Percentiles rank a stretch among this genome's conserved stretches.
These are phyloP conservation scores for Fusarium robinianum DNA, from an alignment of 2,329 filamentous ascomycete genomes.

Conservation along the genomic window DNA sequence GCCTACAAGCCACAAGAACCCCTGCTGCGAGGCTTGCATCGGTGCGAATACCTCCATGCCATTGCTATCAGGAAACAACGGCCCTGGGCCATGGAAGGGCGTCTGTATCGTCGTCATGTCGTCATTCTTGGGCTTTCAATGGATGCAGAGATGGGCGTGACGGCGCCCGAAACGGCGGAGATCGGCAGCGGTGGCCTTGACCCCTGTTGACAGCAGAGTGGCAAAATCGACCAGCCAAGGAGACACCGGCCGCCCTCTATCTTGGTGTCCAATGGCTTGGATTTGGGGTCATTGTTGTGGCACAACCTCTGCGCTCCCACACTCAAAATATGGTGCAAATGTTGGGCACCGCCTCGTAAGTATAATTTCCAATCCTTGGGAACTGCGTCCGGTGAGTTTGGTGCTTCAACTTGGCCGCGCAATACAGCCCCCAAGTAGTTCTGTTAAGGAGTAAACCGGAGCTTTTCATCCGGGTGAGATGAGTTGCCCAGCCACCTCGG, in stretches of 20 bases:
- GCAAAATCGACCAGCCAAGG: constrained; percentile 27
- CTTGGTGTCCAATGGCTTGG: constrained; percentile 21
- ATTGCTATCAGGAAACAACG: constrained; percentile 12
- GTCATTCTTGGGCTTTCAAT: constrained; percentile 28
- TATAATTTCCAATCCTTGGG: constrained; percentile 7
- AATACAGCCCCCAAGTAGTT: constrained; percentile 12
- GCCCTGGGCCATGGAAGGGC: constrained; percentile 15
- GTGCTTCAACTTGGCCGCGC: neutral
- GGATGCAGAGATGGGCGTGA: constrained; percentile 23
- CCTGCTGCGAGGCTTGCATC: constrained; percentile 10
- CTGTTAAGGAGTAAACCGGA: constrained; percentile 26
- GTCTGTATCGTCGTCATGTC: constrained; percentile 29
- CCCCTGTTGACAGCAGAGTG: constrained; percentile 32
- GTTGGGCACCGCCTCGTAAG: constrained; percentile 4
- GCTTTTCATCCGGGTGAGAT: constrained; percentile 28
- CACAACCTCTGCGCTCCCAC: constrained; percentile 23
- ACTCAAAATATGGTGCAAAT: constrained; percentile 13
- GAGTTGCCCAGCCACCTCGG: constrained; percentile 1
- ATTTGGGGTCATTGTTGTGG: constrained; percentile 20
- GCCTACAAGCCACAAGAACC: constrained; percentile 25
- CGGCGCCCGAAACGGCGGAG: constrained; percentile 23
- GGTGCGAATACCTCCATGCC: constrained; percentile 10
- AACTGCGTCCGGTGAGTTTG: constrained; percentile 2
- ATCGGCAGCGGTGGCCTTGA: constrained; percentile 28
- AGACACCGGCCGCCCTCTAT: constrained; percentile 17